These are phyloP conservation scores for Passiflora organensis DNA, from an alignment of 345 rosid genomes.

Conservation along the genomic window DNA sequence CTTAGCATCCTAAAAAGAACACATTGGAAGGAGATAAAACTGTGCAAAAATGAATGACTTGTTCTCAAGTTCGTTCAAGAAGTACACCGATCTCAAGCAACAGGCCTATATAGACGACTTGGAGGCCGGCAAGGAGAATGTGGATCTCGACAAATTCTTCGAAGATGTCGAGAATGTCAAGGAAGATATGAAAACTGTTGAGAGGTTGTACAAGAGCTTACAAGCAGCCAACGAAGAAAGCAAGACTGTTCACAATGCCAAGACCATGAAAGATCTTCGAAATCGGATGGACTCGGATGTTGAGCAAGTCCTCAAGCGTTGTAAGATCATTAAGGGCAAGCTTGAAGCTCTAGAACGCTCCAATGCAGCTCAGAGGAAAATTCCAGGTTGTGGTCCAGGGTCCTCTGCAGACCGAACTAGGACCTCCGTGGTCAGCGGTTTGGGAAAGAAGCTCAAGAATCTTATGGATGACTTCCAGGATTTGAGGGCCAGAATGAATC, in stretches of 20 bases:
- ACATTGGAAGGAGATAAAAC: background rate
- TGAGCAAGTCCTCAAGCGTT: constrained; percentile 54
- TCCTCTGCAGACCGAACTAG: constrained; percentile 83
- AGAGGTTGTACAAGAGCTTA: constrained; percentile 50
- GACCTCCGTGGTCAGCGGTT: constrained; percentile 61
- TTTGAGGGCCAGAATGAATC: constrained; percentile 45
- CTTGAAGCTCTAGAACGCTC: constrained; percentile 65
- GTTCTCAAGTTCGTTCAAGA: constrained; percentile 73
- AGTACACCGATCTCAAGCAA: constrained; percentile 56
- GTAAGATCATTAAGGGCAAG: constrained; percentile 59
- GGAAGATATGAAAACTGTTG: constrained; percentile 54
- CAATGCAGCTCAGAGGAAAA: constrained; percentile 48
- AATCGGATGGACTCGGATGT: constrained; percentile 61
- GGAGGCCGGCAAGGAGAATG: constrained; percentile 57
- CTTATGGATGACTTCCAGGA: constrained; percentile 71
- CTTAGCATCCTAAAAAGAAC: background rate
- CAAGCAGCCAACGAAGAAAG: constrained; percentile 78
- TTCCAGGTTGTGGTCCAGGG: constrained; percentile 74
- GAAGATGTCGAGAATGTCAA: constrained; percentile 68
- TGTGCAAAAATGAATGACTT: constrained; percentile 64
- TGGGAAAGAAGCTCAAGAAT: constrained; percentile 70
- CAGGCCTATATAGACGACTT: constrained; percentile 53
- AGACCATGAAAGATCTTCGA: constrained; percentile 52
- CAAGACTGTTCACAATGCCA: constrained; percentile 56
- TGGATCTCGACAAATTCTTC: constrained; percentile 70